Conservation (phyloP, 352 stramenopile species). For the Globisporangium cylindrosporum region DNA sequence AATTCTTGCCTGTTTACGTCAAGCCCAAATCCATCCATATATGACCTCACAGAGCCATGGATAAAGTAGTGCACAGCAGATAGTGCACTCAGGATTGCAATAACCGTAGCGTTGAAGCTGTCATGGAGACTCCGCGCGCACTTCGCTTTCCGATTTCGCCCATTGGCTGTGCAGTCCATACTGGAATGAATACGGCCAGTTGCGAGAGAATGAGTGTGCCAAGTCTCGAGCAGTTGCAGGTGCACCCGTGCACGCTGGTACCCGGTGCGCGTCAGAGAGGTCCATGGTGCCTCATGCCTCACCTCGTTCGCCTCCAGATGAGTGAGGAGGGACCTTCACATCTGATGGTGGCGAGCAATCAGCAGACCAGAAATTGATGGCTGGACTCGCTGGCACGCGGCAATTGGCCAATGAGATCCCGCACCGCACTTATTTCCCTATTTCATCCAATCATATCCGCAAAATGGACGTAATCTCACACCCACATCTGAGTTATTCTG, state of each 20-base stretch:
- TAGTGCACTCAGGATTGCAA: background rate
- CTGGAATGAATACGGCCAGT: background rate
- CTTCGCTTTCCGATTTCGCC: background rate
- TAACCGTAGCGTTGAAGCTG: background rate
- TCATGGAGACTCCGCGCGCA: background rate
- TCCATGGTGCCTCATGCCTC: background rate
- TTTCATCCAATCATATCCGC: background rate
- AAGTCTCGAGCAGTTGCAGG: background rate
- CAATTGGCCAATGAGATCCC: background rate
- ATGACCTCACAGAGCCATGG: background rate
- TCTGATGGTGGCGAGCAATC: background rate
- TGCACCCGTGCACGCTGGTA: too few relatives aligned
- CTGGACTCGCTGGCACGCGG: conserved; percentile 1
- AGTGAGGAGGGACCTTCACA: background rate
- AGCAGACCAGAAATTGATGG: conserved; percentile 1
- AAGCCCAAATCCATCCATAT: background rate
- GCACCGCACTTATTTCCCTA: background rate
- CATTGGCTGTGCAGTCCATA: background rate
- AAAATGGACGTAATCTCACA: background rate
- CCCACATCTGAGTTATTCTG: conserved; percentile 10
- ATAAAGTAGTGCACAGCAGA: background rate
- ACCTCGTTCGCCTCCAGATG: too few relatives aligned
- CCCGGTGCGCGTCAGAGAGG: background rate
- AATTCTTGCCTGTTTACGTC: background rate
- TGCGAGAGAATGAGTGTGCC: background rate